Percentiles rank a stretch among this genome's conserved stretches.
Conservation (phyloP, 768 basidiomycete genomes). For the Suillus tomentosus region DNA sequence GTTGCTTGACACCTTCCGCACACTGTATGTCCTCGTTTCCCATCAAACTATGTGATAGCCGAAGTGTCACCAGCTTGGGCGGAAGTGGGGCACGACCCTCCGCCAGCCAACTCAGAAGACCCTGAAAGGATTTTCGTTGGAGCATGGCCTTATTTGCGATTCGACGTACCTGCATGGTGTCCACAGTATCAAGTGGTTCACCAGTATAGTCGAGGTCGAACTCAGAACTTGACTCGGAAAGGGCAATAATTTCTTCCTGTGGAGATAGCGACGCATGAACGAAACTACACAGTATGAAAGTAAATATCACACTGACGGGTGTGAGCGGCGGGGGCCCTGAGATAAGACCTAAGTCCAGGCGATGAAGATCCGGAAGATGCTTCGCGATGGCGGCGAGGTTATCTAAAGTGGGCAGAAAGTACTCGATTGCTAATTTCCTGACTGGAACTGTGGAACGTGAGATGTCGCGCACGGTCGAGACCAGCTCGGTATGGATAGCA, state of each 20-base stretch:
- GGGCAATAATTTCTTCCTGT: not conserved
- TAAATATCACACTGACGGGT: not conserved
- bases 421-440: not conserved
- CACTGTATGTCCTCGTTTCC: not conserved
- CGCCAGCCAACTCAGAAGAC: not conserved
- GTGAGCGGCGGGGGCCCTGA: not conserved
- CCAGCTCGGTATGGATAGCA: not conserved
- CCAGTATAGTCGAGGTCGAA: no score
- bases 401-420: not conserved
- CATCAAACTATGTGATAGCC: not conserved
- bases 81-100: slow-evolving; percentile 3
- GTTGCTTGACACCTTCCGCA: not conserved
- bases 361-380: slow-evolving; percentile 1
- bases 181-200: not conserved
- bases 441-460: slow-evolving; percentile 2
- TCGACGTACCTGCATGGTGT: not conserved
- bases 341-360: slow-evolving; percentile 3
- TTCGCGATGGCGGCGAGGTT: not conserved
- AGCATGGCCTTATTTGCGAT: not conserved
- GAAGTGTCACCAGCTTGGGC: not conserved
- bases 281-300: not conserved
- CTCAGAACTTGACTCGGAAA: not conserved
- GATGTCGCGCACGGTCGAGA: not conserved
- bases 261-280: not conserved
- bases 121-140: not conserved